phyloP scores from a whole-genome alignment of 2,329 filamentous ascomycete species.

The Mariannaea elegans region DNA sequence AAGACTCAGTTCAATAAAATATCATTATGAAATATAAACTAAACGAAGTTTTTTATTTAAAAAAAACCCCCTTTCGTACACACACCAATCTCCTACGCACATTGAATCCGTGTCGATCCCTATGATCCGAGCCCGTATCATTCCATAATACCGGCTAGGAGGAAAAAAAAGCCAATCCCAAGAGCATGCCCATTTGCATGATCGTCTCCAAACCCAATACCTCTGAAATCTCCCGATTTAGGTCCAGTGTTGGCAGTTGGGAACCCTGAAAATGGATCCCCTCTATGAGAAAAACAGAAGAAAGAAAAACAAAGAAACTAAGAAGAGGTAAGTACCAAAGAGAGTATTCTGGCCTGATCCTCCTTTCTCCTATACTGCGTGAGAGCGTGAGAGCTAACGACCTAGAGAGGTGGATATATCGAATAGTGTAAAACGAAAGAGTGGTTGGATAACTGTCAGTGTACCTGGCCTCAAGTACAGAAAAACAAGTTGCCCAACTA shows the following conservation, averaged over 20 bases:
- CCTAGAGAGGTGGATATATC: too few relatives aligned
- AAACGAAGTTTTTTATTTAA: not conserved
- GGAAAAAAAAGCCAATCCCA: not conserved
- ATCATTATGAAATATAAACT: constrained; percentile 13
- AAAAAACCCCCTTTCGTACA: not conserved
- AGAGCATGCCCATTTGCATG: not conserved
- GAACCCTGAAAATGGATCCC: constrained; percentile 22
- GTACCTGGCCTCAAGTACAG: too few relatives aligned
- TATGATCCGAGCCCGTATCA: not conserved
- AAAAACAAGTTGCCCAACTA: too few relatives aligned
- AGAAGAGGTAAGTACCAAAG: too few relatives aligned
- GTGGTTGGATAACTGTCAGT: too few relatives aligned
- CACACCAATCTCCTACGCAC: constrained; percentile 17
- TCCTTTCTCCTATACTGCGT: too few relatives aligned
- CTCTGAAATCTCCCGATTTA: constrained; percentile 22
- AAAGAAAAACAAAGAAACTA: constrained; percentile 2
- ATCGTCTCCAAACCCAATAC: constrained; percentile 7
- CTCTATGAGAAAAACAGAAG: constrained; percentile 26
- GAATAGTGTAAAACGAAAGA: too few relatives aligned
- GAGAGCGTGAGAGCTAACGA: too few relatives aligned
- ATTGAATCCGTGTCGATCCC: not conserved
- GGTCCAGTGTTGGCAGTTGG: constrained; percentile 39
- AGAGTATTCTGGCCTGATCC: too few relatives aligned
- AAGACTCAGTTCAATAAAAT: not conserved
- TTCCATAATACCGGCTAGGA: not conserved